A percentile compares a stretch with the other conserved stretches of the same genome.
These are phyloP conservation scores for Lagenaria siceraria DNA, from an alignment of 306 rosid species.

Conservation along the genomic window DNA sequence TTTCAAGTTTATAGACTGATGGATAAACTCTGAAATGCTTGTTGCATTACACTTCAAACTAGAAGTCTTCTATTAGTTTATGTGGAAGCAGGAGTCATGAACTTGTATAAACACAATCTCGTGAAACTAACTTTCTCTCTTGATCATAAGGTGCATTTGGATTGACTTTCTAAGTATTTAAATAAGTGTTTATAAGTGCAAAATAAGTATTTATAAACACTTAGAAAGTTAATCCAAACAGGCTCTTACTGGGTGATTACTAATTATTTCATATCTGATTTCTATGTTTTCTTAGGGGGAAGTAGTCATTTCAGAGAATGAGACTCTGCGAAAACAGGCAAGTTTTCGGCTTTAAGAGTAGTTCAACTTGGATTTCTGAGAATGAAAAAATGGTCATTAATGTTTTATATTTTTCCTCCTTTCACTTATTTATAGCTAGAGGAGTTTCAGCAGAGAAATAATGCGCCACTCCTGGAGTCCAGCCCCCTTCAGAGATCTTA, in stretches of 20 bases:
- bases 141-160: too few species aligned
- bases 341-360: background rate
- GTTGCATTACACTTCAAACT: background rate
- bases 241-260: background rate
- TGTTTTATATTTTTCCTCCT: background rate
- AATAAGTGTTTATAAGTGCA: too few species aligned
- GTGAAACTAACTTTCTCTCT: background rate
- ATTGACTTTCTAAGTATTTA: too few species aligned
- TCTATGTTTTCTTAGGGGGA: conserved; percentile 29
- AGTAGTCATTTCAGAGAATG: conserved; percentile 40
- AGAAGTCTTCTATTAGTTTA: background rate
- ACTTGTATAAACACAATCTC: background rate
- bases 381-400: background rate
- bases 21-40: background rate
- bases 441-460: background rate
- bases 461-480: background rate
- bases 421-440: background rate
- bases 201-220: too few species aligned
- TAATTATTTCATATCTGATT: background rate
- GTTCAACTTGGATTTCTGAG: background rate
- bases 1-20: background rate
- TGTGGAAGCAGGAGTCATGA: background rate
- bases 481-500: background rate
- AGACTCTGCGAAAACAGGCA: conserved; percentile 43
- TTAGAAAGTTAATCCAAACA: too few species aligned